A percentile compares a stretch with the other conserved stretches of the same genome.
Conservation (phyloP, 2,329 filamentous ascomycete genomes). For the Alternaria consortialis region DNA sequence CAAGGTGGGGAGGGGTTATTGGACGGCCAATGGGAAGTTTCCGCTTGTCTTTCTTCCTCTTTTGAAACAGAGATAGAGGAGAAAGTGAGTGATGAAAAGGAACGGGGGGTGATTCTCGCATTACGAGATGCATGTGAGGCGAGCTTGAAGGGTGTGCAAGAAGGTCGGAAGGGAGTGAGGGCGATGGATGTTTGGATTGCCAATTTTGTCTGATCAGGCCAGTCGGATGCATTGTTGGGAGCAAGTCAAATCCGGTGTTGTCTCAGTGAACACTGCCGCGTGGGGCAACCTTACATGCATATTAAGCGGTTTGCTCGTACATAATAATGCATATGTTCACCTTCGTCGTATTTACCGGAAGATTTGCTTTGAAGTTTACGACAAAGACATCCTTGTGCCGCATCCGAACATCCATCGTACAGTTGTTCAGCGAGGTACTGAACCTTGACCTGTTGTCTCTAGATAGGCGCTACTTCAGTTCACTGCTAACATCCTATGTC, state of each 20-base stretch:
- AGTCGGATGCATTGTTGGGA: background rate
- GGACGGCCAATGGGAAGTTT: slow-evolving; percentile 55
- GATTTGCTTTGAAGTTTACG: background rate
- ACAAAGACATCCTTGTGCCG: background rate
- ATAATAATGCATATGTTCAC: background rate
- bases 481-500: no score
- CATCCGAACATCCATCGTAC: background rate
- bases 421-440: background rate
- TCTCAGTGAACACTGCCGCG: background rate
- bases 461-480: no score
- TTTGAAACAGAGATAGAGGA: slow-evolving; percentile 28
- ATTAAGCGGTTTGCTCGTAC: background rate
- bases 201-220: slow-evolving; percentile 24
- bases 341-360: background rate
- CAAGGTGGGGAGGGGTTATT: slow-evolving; percentile 52
- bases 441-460: no score
- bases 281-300: background rate
- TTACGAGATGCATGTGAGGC: slow-evolving; percentile 32
- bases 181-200: slow-evolving; percentile 34
- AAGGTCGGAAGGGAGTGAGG: slow-evolving; percentile 22
- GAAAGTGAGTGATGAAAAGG: slow-evolving; percentile 24
- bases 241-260: background rate
- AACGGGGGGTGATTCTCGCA: slow-evolving; percentile 23
- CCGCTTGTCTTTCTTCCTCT: slow-evolving; percentile 22
- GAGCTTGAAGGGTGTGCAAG: slow-evolving; percentile 24